Evolutionary conservation across 73 alveolate species (phyloP).

Genomic region (Strombidium stylifer): DNA sequence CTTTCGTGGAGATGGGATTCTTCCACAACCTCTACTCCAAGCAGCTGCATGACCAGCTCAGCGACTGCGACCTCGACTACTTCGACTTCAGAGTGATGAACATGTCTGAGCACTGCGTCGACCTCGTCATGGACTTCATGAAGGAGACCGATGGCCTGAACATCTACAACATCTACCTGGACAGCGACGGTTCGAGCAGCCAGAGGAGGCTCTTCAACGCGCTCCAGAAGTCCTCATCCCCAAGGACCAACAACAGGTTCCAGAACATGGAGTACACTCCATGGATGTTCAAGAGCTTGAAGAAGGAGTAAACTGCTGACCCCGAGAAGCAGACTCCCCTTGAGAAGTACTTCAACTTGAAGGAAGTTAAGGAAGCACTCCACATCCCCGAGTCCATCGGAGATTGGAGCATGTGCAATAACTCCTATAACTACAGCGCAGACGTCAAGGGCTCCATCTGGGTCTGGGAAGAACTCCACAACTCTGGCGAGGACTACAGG

Average conservation of each 20-base stretch:
- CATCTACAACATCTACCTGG: constrained; percentile 38
- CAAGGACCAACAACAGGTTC: too few species aligned
- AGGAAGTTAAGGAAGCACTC: constrained; percentile 61
- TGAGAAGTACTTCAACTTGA: constrained; percentile 44
- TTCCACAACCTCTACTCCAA: constrained; percentile 22
- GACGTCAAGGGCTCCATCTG: constrained; percentile 28
- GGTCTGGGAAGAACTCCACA: constrained; percentile 6
- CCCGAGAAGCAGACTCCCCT: constrained; percentile 18
- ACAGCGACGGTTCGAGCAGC: constrained; percentile 3
- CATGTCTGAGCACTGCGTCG: too few species aligned
- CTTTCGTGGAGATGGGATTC: constrained; percentile 35
- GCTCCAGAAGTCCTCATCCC: too few species aligned
- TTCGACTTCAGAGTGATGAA: not conserved
- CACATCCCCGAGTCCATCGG: constrained; percentile 56
- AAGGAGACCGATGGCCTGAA: not conserved
- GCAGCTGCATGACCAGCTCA: not conserved
- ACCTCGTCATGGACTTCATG: not conserved
- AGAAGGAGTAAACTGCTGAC: not conserved
- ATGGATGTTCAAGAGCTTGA: constrained; percentile 18
- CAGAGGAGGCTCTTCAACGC: not conserved
- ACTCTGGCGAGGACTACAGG: constrained; percentile 1
- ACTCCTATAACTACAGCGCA: constrained; percentile 13
- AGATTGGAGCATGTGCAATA: constrained; percentile 79
- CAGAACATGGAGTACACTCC: too few species aligned
- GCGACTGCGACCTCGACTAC: not conserved